Percentiles rank a stretch among this genome's conserved stretches.
Evolutionary conservation across 2,329 filamentous ascomycete species (phyloP).

Genomic region (Phyllosticta capitalensis): DNA sequence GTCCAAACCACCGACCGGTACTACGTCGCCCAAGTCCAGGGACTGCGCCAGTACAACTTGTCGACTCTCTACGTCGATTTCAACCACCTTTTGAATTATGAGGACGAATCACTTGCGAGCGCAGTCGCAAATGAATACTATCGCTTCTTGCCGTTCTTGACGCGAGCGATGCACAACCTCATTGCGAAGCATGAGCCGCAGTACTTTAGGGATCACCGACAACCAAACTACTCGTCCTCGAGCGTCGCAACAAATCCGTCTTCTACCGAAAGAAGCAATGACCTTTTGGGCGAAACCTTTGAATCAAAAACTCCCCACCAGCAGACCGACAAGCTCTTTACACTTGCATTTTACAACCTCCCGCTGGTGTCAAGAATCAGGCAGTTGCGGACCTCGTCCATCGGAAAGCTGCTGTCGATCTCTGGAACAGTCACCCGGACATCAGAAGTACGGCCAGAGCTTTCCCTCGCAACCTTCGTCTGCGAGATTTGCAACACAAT

Average conservation of each 20-base stretch:
- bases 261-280: slow-evolving; percentile 43
- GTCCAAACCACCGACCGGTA: slow-evolving; percentile 69
- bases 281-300: slow-evolving; percentile 40
- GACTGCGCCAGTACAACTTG: slow-evolving; percentile 62
- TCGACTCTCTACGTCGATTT: slow-evolving; percentile 83
- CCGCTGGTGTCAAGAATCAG: slow-evolving; percentile 79
- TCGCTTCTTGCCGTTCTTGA: slow-evolving; percentile 86
- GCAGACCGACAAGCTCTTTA: slow-evolving; percentile 93
- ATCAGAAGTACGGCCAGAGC: slow-evolving; percentile 89
- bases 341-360: slow-evolving; percentile 86
- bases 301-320: slow-evolving; percentile 66
- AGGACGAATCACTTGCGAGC: slow-evolving; percentile 65
- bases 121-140: slow-evolving; percentile 89
- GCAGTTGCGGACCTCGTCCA: slow-evolving; percentile 76
- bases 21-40: slow-evolving; percentile 75
- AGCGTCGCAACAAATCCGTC: slow-evolving; percentile 57
- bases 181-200: slow-evolving; percentile 90
- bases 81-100: slow-evolving; percentile 68
- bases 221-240: slow-evolving; percentile 61
- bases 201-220: slow-evolving; percentile 88
- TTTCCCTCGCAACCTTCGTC: slow-evolving; percentile 84
- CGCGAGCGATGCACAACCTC: slow-evolving; percentile 78
- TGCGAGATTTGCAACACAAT: slow-evolving; percentile 81
- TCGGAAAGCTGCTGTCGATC: slow-evolving; percentile 88
- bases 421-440: slow-evolving; percentile 95